These are phyloP conservation scores for Podila epigama DNA, from an alignment of 192 early-diverging fungal species.

Conservation along the genomic window DNA sequence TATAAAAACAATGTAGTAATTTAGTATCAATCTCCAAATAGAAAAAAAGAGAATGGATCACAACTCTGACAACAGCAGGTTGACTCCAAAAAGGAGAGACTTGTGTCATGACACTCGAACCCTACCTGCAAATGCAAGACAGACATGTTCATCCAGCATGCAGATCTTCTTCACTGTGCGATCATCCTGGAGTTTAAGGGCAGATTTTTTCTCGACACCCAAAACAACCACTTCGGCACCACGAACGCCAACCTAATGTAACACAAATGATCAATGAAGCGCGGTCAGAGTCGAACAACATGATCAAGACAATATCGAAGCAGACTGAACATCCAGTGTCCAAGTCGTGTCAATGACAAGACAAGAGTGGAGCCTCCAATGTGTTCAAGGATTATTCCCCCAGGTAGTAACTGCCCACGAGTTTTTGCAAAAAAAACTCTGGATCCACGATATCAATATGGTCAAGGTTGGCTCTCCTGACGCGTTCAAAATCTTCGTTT, in stretches of 20 bases:
- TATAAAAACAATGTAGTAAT: not conserved
- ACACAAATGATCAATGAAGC: not conserved
- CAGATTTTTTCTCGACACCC: conserved; percentile 97
- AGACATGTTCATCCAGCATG: conserved; percentile 96
- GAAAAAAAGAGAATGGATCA: conserved; percentile 11
- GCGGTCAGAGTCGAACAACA: not conserved
- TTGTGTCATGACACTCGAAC: no score
- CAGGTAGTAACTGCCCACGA: no score
- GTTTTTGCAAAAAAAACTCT: no score
- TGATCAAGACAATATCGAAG: not conserved
- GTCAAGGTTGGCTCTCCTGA: no score
- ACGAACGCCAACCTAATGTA: conserved; percentile 89
- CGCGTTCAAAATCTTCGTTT: no score
- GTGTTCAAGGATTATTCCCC: no score
- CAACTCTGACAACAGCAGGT: no score
- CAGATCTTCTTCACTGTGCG: conserved; percentile 97
- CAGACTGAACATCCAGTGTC: no score
- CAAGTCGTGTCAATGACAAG: no score
- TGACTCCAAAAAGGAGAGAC: not conserved
- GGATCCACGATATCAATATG: no score
- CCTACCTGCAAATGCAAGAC: conserved; percentile 94
- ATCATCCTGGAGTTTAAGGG: conserved; percentile 95
- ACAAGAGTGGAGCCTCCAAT: no score
- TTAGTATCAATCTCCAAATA: conserved; percentile 3
- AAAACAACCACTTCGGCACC: conserved; percentile 91